phyloP scores from a whole-genome alignment of 2,329 filamentous ascomycete species.

The Emmonsiellopsis sp. region DNA sequence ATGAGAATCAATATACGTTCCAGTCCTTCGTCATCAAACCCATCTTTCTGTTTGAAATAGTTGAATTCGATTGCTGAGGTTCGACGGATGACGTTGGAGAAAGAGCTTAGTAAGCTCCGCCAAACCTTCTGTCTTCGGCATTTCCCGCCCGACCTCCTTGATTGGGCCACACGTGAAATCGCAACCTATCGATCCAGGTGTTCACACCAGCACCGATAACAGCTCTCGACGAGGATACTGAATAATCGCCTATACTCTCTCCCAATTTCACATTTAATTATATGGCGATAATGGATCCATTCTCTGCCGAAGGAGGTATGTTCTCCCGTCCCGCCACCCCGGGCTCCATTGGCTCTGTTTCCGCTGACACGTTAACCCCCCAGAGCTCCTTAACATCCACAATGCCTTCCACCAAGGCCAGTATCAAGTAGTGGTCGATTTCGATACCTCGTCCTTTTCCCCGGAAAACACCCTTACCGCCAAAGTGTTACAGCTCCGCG shows the following conservation, averaged over 20 bases:
- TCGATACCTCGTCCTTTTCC: slow-evolving; percentile 71
- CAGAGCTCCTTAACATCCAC: slow-evolving; percentile 59
- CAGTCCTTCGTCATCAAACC: no score
- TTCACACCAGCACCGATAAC: no score
- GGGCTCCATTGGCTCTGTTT: slow-evolving; percentile 4
- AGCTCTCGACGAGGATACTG: no score
- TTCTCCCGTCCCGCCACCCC: not conserved
- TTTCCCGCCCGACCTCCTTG: no score
- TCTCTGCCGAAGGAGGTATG: slow-evolving; percentile 53
- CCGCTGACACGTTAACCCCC: slow-evolving; percentile 13
- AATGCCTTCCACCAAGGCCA: slow-evolving; percentile 65
- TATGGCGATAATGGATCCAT: slow-evolving; percentile 47
- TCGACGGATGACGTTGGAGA: no score
- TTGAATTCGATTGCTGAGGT: no score
- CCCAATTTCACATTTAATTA: not conserved
- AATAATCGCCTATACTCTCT: not conserved
- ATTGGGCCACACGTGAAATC: no score
- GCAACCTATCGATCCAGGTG: no score
- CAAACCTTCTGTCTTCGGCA: no score
- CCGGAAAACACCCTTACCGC: slow-evolving; percentile 67
- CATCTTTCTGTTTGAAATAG: no score
- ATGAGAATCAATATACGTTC: no score
- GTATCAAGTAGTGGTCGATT: slow-evolving; percentile 77
- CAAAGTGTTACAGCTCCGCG: slow-evolving; percentile 68
- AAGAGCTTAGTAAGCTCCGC: no score